Evolutionary conservation across 208 protist genomes (phyloP), one percentile per base, ranked within the genome.

Genomic region (Leishmania major): DNA sequence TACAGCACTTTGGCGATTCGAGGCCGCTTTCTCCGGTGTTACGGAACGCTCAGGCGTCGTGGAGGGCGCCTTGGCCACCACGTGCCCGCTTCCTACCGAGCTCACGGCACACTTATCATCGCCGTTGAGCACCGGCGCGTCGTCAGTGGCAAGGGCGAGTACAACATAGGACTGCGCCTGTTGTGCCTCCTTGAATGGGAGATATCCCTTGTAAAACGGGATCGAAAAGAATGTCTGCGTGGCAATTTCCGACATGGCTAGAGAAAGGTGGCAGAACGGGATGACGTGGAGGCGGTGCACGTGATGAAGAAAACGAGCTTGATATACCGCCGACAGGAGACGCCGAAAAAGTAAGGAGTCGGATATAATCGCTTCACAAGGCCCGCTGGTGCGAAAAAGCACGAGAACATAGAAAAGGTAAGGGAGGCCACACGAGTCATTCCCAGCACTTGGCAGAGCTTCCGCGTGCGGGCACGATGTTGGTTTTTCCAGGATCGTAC

Each of bases 171-270:
- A 85, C 64, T 85, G 74, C 8, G 83, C 87, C 40, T 84, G 87
- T 10, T 81, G 64, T 3, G 88, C 77, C 28, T 95, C 92, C 35
- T 87, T 86, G 57, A 83, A 57, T 0, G 92, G 94, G 0, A 97
- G 86, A 69, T 93, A 97, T 13, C 92, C 91, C 81, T 91, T 93
- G 86, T 97, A 97, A 75, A 94, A 97, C 6, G 77, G 76, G 40
- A 91, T 82, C 0, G 82, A 75, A 28, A 84, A 78, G 86, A 93
- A 97, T 35, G 88, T 88, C 22, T 85, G 80, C 40, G 78, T 71
- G 3, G 88, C 84, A 3, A 87, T 70, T 37, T 87, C 81, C 3
- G 85, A 80, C 90, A 96, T 93, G 15, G 45, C 31, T 77, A 2
- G 22, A 15, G 49, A 62, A 15, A 77, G n/a, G 53, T 0, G 62